Conservation (phyloP, 768 basidiomycete species). For the Tricholoma matsutake region DNA sequence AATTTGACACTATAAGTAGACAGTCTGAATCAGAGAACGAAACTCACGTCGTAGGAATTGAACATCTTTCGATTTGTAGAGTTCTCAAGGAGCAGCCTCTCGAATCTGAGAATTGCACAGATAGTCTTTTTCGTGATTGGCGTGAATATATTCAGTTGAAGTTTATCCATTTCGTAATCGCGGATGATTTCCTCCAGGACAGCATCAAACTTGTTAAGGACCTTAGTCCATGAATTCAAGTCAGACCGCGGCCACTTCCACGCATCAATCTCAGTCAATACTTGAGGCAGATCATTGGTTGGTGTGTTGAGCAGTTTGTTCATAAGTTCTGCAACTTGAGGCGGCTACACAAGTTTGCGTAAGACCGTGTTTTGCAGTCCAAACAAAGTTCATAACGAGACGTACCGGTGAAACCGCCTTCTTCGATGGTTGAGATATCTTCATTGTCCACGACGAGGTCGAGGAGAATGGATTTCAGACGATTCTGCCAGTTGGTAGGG, state of each 20-base stretch:
- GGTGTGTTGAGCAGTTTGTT: constrained; percentile 60
- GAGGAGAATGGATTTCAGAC: constrained; percentile 24
- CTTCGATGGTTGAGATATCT: constrained; percentile 85
- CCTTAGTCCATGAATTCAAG: constrained; percentile 93
- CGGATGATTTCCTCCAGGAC: constrained; percentile 80
- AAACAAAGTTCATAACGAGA: constrained; percentile 18
- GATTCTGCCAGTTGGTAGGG: constrained; percentile 7
- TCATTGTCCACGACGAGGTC: constrained; percentile 69
- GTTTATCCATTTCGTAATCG: constrained; percentile 82
- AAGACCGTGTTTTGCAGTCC: constrained; percentile 18
- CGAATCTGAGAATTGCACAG: constrained; percentile 82
- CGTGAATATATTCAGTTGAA: constrained; percentile 79
- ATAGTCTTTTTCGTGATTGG: constrained; percentile 70
- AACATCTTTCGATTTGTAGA: constrained; percentile 97
- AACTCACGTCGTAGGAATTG: constrained; percentile 91
- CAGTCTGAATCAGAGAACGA: constrained; percentile 9
- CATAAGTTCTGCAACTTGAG: constrained; percentile 81
- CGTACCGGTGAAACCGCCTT: constrained; percentile 75
- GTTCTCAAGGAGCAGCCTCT: constrained; percentile 90
- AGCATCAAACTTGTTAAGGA: constrained; percentile 92
- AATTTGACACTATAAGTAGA: constrained; percentile 8
- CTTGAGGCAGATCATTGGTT: constrained; percentile 66
- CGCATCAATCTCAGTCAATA: constrained; percentile 64
- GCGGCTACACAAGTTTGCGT: constrained; percentile 46
- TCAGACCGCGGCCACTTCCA: constrained; percentile 98